These are phyloP conservation scores for Neocallimastix lanati DNA, from an alignment of 192 early-diverging fungal species.

Conservation along the genomic window DNA sequence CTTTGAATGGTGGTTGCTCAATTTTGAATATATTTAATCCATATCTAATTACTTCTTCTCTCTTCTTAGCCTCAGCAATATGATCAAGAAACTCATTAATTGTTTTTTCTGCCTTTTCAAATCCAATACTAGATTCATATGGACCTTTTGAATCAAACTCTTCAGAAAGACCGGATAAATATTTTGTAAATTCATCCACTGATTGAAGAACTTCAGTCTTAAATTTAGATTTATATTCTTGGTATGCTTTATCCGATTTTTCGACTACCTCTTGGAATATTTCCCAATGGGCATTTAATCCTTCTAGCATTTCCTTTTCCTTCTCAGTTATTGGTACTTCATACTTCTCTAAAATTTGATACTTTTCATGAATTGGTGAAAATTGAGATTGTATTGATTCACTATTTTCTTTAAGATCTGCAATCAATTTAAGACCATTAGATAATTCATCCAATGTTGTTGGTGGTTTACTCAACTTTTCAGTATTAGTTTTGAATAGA, in stretches of 20 bases:
- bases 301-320: constrained; percentile 24
- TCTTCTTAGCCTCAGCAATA: constrained; percentile 14
- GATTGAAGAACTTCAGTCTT: constrained; percentile 24
- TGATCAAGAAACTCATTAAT: constrained; percentile 22
- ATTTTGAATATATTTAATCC: constrained; percentile 34
- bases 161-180: constrained; percentile 16
- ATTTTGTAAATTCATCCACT: constrained; percentile 28
- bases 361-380: constrained; percentile 34
- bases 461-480: constrained; percentile 24
- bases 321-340: constrained; percentile 38
- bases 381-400: constrained; percentile 32
- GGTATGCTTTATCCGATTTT: constrained; percentile 26
- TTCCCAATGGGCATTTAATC: constrained; percentile 18
- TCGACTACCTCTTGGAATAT: constrained; percentile 23
- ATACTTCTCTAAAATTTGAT: constrained; percentile 41
- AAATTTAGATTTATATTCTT: constrained; percentile 36
- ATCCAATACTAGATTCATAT: constrained; percentile 18
- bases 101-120: constrained; percentile 27
- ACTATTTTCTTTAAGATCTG: constrained; percentile 24
- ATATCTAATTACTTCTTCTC: constrained; percentile 25
- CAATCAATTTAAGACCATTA: constrained; percentile 24
- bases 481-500: constrained; percentile 30
- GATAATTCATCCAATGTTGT: constrained; percentile 33
- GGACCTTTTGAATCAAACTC: constrained; percentile 32
- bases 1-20: constrained; percentile 29